Conservation (phyloP, 148 eudicot species). For the Amaranthus hypochondriacus region DNA sequence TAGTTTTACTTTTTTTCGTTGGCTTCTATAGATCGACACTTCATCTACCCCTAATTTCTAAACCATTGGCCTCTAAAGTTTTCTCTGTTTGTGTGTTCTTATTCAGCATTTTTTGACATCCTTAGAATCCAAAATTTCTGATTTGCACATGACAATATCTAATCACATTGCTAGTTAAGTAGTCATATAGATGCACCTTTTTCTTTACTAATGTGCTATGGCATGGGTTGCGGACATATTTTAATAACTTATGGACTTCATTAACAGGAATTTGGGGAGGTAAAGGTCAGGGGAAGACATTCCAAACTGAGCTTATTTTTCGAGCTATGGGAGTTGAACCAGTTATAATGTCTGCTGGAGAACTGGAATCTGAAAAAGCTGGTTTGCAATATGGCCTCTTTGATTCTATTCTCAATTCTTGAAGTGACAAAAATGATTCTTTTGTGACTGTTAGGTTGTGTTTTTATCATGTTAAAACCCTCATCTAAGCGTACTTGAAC, state of each 20-base stretch:
- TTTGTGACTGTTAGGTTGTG: background rate
- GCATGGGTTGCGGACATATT: background rate
- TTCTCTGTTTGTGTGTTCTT: too few species aligned
- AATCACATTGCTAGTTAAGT: background rate
- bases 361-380: constrained; percentile 92
- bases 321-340: constrained; percentile 92
- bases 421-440: background rate
- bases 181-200: background rate
- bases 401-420: background rate
- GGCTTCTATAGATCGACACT: too few species aligned
- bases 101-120: too few species aligned
- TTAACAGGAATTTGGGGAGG: constrained; percentile 92
- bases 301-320: constrained; percentile 93
- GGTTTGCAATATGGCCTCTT: constrained; percentile 42
- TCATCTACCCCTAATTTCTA: too few species aligned
- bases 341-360: constrained; percentile 96
- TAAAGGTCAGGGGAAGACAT: constrained; percentile 96
- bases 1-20: too few species aligned
- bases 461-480: background rate
- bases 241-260: background rate
- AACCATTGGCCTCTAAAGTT: too few species aligned
- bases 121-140: too few species aligned
- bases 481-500: background rate
- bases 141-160: background rate
- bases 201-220: background rate